phyloP scores from a whole-genome alignment of 495 filamentous ascomycete genomes.

The Penicillium egyptiacum region DNA sequence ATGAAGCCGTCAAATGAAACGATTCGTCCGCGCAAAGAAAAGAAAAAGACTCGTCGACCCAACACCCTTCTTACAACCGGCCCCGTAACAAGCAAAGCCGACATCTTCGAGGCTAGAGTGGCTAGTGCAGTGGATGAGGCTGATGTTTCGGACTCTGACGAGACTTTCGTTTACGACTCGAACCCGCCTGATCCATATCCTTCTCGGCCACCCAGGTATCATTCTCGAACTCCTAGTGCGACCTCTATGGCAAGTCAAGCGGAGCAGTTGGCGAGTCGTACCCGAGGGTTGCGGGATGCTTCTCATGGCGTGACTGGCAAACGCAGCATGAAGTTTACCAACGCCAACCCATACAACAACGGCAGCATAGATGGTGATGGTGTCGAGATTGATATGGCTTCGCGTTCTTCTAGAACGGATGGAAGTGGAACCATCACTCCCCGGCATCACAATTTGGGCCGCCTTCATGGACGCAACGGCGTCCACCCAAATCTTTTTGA shows the following conservation, averaged over 20 bases:
- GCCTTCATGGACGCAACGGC: slow-evolving; percentile 64
- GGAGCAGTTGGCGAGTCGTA: slow-evolving; percentile 64
- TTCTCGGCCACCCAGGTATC: slow-evolving; percentile 74
- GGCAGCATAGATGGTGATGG: slow-evolving; percentile 58
- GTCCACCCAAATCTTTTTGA: slow-evolving; percentile 74
- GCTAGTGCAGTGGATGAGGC: slow-evolving; percentile 91
- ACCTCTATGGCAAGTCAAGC: slow-evolving; percentile 85
- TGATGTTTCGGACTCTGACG: slow-evolving; percentile 94
- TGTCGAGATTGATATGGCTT: slow-evolving; percentile 62
- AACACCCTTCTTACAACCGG: slow-evolving; percentile 46
- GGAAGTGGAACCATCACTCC: slow-evolving; percentile 65
- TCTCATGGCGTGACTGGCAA: slow-evolving; percentile 72
- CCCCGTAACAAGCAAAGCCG: slow-evolving; percentile 88
- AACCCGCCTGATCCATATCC: slow-evolving; percentile 84
- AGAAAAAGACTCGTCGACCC: slow-evolving; percentile 77
- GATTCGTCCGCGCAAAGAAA: slow-evolving; percentile 87
- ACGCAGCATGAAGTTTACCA: slow-evolving; percentile 98
- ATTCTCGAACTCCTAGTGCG: slow-evolving; percentile 92
- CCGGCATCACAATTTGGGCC: slow-evolving; percentile 71
- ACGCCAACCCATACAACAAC: slow-evolving; percentile 60
- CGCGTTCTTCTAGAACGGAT: slow-evolving; percentile 53
- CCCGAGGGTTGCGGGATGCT: slow-evolving; percentile 63
- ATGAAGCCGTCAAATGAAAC: slow-evolving; percentile 89
- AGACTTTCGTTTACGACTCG: slow-evolving; percentile 98
- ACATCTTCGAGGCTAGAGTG: slow-evolving; percentile 96